phyloP scores from a whole-genome alignment of 129 eudicot genomes.

The Dittrichia graveolens region DNA sequence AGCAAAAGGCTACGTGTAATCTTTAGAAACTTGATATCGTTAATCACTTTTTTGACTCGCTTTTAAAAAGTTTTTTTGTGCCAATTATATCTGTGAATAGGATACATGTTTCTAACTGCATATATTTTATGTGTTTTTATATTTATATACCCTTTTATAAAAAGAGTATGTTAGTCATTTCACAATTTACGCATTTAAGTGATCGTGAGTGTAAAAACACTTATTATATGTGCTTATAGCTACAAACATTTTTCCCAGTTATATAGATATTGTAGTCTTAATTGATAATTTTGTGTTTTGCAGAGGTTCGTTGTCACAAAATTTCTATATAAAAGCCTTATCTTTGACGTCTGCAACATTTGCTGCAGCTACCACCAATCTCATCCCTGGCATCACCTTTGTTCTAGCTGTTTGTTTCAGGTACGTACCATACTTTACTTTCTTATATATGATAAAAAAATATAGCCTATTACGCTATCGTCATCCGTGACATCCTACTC shows the following conservation, averaged over 20 bases:
- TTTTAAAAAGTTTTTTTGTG: neutral
- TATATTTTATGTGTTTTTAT: too few relatives aligned
- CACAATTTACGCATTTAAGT: too few relatives aligned
- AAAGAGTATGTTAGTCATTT: too few relatives aligned
- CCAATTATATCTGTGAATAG: too few relatives aligned
- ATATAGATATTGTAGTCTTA: neutral
- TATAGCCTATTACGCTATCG: neutral
- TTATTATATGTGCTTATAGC: too few relatives aligned
- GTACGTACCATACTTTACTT: slow-evolving; percentile 41
- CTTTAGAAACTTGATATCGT: neutral
- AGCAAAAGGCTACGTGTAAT: slow-evolving; percentile 9
- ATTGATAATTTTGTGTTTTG: neutral
- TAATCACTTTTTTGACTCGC: neutral
- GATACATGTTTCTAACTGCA: too few relatives aligned
- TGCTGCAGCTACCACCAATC: slow-evolving; percentile 53
- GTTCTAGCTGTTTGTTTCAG: slow-evolving; percentile 47
- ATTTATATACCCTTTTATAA: too few relatives aligned
- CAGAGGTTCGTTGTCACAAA: slow-evolving; percentile 57
- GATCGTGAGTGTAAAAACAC: too few relatives aligned
- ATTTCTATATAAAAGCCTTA: slow-evolving; percentile 48
- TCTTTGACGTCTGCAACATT: slow-evolving; percentile 59
- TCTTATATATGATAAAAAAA: neutral
- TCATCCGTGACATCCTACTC: too few relatives aligned
- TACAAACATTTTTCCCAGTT: too few relatives aligned
- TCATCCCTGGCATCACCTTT: slow-evolving; percentile 60